Evolutionary conservation across 768 basidiomycete species (phyloP), one percentile per base, ranked within the genome.

Genomic region (Agrocybe chaxingu): DNA sequence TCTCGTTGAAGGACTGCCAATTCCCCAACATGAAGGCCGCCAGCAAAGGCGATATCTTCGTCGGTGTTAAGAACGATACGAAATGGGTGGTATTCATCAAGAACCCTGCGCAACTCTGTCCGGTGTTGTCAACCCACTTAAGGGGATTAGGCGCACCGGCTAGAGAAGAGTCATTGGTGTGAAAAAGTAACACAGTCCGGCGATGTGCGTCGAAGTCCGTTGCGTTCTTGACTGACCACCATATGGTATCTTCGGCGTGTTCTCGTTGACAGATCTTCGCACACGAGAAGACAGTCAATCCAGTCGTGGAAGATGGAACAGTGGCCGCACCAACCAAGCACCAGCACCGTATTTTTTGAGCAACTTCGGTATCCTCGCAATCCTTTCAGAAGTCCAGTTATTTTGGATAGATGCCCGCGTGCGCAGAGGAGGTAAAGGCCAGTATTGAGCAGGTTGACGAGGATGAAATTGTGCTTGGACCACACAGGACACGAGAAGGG

Each of bases 231-330:
- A 79, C 65, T 4, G 78, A 73, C 68, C 74, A 72, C 72, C 79
- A 80, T 10, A 76, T 64, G 5, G 77, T 75, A 56, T 81, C 79
- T 51, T 81, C 79, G 2, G 78, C 78, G 53, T 79, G 75, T 54
- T 81, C 79, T 34, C 76, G 66, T 64, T 75, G 72, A 47, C 63
- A 65, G 57, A 76, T 69, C 75, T 78, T 57, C 32, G 38, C 18
- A 11, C 7, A 24, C 8, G 35, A 8, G 18, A 44, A 32, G n/a
- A 30, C 48, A 19, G 50, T 41, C 47, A 18, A 12, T 18, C 44
- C 44, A 16, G 10, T 10, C 3, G 10, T 24, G 38, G 41, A 42
- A 19, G 4, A 29, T 9, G 12, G 13, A 42, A 42, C 38, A 43
- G 12, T 4, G 30, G 19, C 54, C 66, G 52, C 45, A 74, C 74